These are phyloP conservation scores for Aspergillus homomorphus DNA, from an alignment of 495 filamentous ascomycete genomes.

Conservation along the genomic window DNA sequence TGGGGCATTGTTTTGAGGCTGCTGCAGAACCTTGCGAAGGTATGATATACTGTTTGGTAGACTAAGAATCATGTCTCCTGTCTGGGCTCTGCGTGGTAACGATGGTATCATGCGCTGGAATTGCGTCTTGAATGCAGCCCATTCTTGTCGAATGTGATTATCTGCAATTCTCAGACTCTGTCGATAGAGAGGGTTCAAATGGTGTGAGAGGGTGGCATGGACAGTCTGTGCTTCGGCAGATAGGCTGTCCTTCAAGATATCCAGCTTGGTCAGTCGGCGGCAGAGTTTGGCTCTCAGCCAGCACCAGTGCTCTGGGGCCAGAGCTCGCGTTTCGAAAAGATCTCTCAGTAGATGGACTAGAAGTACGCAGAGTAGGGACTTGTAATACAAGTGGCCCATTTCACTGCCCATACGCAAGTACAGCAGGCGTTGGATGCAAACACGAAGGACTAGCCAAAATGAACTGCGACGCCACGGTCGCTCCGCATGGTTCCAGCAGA, in stretches of 20 bases:
- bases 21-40: constrained; percentile 26
- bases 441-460: constrained; percentile 58
- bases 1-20: background rate
- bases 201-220: constrained; percentile 19
- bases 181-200: constrained; percentile 23
- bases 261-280: constrained; percentile 59
- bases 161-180: constrained; percentile 25
- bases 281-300: constrained; percentile 55
- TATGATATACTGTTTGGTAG: constrained; percentile 46
- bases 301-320: constrained; percentile 28
- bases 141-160: constrained; percentile 11
- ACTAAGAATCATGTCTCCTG: constrained; percentile 28
- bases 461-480: constrained; percentile 57
- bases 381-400: constrained; percentile 53
- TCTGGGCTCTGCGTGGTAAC: constrained; percentile 37
- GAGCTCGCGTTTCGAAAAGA: constrained; percentile 11
- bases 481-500: constrained; percentile 41
- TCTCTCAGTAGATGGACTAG: constrained; percentile 44
- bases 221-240: background rate
- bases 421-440: constrained; percentile 49
- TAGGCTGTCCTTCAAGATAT: constrained; percentile 31
- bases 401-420: constrained; percentile 41
- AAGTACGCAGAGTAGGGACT: constrained; percentile 49
- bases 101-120: constrained; percentile 29
- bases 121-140: constrained; percentile 30